These are phyloP conservation scores for Paramecium octaurelia DNA, from an alignment of 73 alveolate genomes.

Conservation along the genomic window DNA sequence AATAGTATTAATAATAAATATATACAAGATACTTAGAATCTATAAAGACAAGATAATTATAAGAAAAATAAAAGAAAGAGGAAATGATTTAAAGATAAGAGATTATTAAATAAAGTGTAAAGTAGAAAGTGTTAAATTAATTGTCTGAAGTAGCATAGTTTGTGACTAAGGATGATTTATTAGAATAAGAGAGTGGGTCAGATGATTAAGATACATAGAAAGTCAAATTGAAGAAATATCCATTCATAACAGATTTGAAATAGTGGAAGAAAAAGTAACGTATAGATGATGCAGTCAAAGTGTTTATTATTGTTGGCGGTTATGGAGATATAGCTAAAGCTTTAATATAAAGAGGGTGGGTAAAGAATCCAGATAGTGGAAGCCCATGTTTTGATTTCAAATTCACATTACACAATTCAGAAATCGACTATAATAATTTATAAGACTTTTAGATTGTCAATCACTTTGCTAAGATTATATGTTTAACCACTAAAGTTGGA, in stretches of 20 bases:
- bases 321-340: slow-evolving; percentile 85
- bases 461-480: slow-evolving; percentile 86
- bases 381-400: slow-evolving; percentile 88
- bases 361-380: slow-evolving; percentile 82
- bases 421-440: slow-evolving; percentile 82
- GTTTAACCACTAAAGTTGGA: slow-evolving; percentile 93
- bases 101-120: slow-evolving; percentile 3
- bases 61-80: slow-evolving; percentile 46
- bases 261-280: slow-evolving; percentile 64
- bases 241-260: slow-evolving; percentile 63
- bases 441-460: slow-evolving; percentile 80
- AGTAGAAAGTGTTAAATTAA: slow-evolving; percentile 30
- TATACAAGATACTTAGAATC: slow-evolving; percentile 37
- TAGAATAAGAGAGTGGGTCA: slow-evolving; percentile 43
- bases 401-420: slow-evolving; percentile 84
- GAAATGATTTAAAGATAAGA: slow-evolving; percentile 44
- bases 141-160: slow-evolving; percentile 43
- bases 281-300: slow-evolving; percentile 55
- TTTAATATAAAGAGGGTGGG: slow-evolving; percentile 92
- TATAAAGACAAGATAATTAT: not conserved
- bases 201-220: slow-evolving; percentile 16
- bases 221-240: slow-evolving; percentile 40
- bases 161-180: slow-evolving; percentile 13
- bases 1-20: not conserved
- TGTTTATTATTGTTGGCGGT: slow-evolving; percentile 86